Evolutionary conservation across 176 grass and related monocot species (phyloP).

Genomic region (Carex parvula): DNA sequence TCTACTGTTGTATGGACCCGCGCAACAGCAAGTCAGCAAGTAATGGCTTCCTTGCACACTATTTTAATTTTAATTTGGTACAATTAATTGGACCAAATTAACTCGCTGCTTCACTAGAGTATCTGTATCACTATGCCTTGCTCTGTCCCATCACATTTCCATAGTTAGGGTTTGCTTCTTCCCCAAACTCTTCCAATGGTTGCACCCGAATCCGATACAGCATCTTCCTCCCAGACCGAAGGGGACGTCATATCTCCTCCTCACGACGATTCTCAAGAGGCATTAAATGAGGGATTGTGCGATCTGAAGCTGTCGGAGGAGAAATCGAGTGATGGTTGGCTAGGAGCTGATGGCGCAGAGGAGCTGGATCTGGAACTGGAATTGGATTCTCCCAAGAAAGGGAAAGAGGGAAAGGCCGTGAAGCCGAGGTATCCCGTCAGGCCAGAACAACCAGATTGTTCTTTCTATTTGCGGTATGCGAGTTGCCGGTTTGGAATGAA

Average conservation of each 20-base stretch:
- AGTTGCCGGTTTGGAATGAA: conserved; percentile 72
- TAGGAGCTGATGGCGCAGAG: conserved; percentile 10
- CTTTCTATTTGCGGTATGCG: conserved; percentile 60
- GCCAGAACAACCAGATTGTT: conserved; percentile 54
- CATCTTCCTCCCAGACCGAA: neutral
- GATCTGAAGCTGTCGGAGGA: conserved; percentile 24
- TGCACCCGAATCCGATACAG: neutral
- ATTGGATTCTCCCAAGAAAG: neutral
- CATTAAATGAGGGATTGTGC: conserved; percentile 3
- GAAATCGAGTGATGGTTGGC: neutral
- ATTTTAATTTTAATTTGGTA: neutral
- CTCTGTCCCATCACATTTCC: neutral
- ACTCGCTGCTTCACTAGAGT: neutral
- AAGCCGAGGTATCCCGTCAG: conserved; percentile 47
- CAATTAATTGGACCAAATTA: neutral
- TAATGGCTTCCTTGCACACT: neutral
- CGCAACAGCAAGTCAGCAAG: no score
- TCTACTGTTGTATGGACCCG: no score
- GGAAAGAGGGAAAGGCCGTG: conserved; percentile 16
- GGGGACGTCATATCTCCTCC: neutral
- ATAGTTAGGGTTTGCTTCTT: conserved; percentile 25
- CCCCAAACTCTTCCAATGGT: neutral
- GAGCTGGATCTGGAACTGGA: conserved; percentile 12
- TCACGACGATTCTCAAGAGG: conserved; percentile 9
- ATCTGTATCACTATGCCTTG: neutral